Evolutionary conservation across 2,329 filamentous ascomycete genomes (phyloP).

Genomic region (Pseudogymnoascus verrucosus): DNA sequence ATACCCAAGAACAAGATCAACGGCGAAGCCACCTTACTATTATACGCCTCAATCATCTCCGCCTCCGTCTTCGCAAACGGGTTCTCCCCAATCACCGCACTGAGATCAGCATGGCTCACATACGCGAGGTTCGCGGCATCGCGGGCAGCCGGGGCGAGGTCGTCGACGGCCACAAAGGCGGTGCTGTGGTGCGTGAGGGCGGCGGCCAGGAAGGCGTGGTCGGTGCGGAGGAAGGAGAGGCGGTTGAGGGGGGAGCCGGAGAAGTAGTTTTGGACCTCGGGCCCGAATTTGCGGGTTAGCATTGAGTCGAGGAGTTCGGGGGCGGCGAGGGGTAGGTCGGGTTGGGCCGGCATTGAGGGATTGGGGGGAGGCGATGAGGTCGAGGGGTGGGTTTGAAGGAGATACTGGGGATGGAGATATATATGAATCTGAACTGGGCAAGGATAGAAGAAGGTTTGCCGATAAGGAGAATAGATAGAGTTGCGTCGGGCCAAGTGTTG

Average conservation of each 20-base stretch:
- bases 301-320: slow-evolving; percentile 38
- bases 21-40: slow-evolving; percentile 54
- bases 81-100: slow-evolving; percentile 60
- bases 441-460: not conserved
- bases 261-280: slow-evolving; percentile 78
- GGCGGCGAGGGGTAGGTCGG: slow-evolving; percentile 25
- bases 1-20: slow-evolving; percentile 79
- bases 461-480: not conserved
- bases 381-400: not conserved
- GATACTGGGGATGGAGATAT: not conserved
- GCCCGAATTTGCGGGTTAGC: slow-evolving; percentile 69
- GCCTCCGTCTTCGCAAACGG: slow-evolving; percentile 66
- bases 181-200: slow-evolving; percentile 60
- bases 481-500: not conserved
- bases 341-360: slow-evolving; percentile 23
- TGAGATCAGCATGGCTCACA: slow-evolving; percentile 60
- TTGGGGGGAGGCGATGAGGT: not conserved
- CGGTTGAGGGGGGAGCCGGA: slow-evolving; percentile 70
- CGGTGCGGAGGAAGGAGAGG: slow-evolving; percentile 66
- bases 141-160: slow-evolving; percentile 65
- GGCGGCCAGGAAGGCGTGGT: slow-evolving; percentile 59
- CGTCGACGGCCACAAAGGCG: slow-evolving; percentile 69
- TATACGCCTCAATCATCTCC: slow-evolving; percentile 62
- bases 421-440: not conserved
- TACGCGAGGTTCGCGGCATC: slow-evolving; percentile 57